phyloP scores from a whole-genome alignment of 2,329 filamentous ascomycete genomes.

The Pestalotiopsis sp. region DNA sequence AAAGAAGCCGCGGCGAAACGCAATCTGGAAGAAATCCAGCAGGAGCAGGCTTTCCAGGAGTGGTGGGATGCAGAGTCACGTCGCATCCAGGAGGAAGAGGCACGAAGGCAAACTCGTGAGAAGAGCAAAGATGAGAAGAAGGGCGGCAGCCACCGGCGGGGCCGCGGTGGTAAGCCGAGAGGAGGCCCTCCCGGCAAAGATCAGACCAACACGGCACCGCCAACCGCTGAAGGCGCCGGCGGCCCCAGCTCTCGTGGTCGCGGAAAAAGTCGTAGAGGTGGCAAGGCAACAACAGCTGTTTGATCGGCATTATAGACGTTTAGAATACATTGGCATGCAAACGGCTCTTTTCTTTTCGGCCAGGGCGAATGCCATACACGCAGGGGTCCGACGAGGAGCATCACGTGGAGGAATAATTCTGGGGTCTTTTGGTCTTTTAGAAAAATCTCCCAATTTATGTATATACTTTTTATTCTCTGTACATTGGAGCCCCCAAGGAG shows the following conservation, averaged over 20 bases:
- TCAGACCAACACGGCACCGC: not conserved
- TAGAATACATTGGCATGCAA: not conserved
- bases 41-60: slow-evolving; percentile 94
- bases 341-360: not conserved
- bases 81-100: slow-evolving; percentile 67
- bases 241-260: not conserved
- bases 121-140: slow-evolving; percentile 44
- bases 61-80: slow-evolving; percentile 92
- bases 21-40: slow-evolving; percentile 90
- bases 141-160: slow-evolving; percentile 16
- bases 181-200: slow-evolving; percentile 10
- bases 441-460: no score
- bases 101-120: slow-evolving; percentile 39
- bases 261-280: slow-evolving; percentile 7
- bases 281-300: not conserved
- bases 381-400: not conserved
- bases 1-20: slow-evolving; percentile 85
- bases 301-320: not conserved
- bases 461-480: no score
- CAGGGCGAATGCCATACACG: not conserved
- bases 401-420: no score
- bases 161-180: slow-evolving; percentile 22
- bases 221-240: not conserved
- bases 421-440: no score
- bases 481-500: no score